These are phyloP conservation scores for Mucor racemosus DNA, from an alignment of 371 early-diverging fungal species.

Conservation along the genomic window DNA sequence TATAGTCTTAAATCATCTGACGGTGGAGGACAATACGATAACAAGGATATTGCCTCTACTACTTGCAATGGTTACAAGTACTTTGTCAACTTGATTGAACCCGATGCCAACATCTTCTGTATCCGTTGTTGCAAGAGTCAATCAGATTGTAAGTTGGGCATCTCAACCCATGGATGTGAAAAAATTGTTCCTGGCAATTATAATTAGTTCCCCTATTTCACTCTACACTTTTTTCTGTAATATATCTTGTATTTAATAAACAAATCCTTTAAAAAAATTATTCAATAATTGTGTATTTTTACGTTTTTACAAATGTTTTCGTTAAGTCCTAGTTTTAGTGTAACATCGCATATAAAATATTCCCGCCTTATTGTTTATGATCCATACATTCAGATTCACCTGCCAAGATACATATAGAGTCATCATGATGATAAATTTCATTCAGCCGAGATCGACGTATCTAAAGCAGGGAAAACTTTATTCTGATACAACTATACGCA, in stretches of 20 bases:
- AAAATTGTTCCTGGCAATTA: conserved; percentile 30
- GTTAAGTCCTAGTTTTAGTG: not conserved
- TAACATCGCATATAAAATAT: not conserved
- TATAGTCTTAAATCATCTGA: conserved; percentile 31
- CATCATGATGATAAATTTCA: not conserved
- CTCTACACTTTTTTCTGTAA: not conserved
- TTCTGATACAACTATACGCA: not conserved
- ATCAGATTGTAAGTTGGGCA: conserved; percentile 20
- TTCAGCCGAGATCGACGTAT: not conserved
- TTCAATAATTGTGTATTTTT: not conserved
- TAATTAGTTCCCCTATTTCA: not conserved
- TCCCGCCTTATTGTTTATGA: conserved; percentile 1
- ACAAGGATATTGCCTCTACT: conserved; percentile 24
- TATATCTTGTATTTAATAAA: not conserved
- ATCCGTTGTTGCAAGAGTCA: conserved; percentile 35
- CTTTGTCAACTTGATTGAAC: conserved; percentile 51
- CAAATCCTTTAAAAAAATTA: not conserved
- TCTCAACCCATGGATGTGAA: conserved; percentile 27
- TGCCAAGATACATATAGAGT: not conserved
- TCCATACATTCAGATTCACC: not conserved
- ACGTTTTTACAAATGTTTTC: not conserved
- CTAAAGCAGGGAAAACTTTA: not conserved
- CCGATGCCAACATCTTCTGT: conserved; percentile 41
- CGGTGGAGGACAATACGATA: conserved; percentile 55
- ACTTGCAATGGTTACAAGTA: conserved; percentile 47